Evolutionary conservation across 805 yeast species (phyloP).

Genomic region (Metschnikowia matae): DNA sequence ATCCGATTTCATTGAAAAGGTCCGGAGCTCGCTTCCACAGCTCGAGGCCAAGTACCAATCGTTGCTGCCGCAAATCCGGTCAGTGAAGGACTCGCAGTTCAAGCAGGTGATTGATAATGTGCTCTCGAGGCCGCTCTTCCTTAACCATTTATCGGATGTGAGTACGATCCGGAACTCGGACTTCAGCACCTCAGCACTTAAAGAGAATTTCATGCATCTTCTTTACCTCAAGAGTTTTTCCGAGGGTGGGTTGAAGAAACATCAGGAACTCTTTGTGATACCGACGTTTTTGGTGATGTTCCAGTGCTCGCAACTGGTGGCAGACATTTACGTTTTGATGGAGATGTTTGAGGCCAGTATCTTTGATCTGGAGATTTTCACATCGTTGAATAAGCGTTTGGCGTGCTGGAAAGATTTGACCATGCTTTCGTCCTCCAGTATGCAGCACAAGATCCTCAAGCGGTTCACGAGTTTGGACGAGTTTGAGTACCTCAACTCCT

Average conservation of each 20-base stretch:
- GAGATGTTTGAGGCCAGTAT: constrained; percentile 33
- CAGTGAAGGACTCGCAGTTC: constrained; percentile 34
- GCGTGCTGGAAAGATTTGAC: constrained; percentile 26
- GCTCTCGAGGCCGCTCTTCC: constrained; percentile 29
- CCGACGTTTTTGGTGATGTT: constrained; percentile 34
- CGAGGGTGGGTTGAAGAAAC: constrained; percentile 34
- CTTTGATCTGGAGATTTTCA: constrained; percentile 26
- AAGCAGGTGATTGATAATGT: constrained; percentile 22
- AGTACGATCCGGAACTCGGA: background rate
- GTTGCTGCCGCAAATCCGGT: constrained; percentile 27
- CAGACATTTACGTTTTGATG: constrained; percentile 26
- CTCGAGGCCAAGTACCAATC: constrained; percentile 21
- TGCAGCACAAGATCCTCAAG: constrained; percentile 21
- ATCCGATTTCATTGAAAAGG: constrained; percentile 15
- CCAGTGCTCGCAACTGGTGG: constrained; percentile 19
- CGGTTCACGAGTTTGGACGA: constrained; percentile 26
- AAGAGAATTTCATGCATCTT: constrained; percentile 26
- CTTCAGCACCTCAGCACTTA: constrained; percentile 11
- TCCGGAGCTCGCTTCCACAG: constrained; percentile 18
- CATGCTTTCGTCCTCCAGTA: constrained; percentile 17
- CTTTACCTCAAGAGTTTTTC: constrained; percentile 37
- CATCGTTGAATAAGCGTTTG: constrained; percentile 24
- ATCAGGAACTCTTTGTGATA: constrained; percentile 38
- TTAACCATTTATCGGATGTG: constrained; percentile 17
- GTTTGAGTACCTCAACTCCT: constrained; percentile 31